Percentiles rank a stretch among this genome's conserved stretches.
Conservation (phyloP, 805 yeast species). For the Starmerella roubikii region DNA sequence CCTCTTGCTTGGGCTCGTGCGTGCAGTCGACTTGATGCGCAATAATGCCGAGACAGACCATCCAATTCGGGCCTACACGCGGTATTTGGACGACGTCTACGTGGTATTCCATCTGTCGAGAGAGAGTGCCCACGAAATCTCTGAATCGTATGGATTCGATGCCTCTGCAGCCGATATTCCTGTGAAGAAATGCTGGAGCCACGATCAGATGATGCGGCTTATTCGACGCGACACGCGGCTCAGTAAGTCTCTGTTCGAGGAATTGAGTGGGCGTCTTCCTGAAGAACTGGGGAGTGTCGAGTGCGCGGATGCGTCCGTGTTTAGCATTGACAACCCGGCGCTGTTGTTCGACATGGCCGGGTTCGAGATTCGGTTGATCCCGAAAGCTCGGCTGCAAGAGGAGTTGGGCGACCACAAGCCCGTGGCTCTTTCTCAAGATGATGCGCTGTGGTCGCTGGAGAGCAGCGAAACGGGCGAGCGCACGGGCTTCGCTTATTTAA, state of each 20-base stretch:
- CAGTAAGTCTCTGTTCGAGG: constrained; percentile 90
- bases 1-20: constrained; percentile 65
- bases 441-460: constrained; percentile 84
- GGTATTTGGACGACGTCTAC: constrained; percentile 73
- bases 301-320: constrained; percentile 84
- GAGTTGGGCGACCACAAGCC: constrained; percentile 12
- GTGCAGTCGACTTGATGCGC: constrained; percentile 84
- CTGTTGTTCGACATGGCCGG: constrained; percentile 85
- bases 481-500: constrained; percentile 75
- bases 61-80: constrained; percentile 68
- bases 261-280: constrained; percentile 68
- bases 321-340: constrained; percentile 82
- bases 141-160: constrained; percentile 40
- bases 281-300: constrained; percentile 51
- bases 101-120: constrained; percentile 62
- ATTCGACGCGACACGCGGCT: constrained; percentile 83
- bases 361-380: constrained; percentile 80
- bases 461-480: constrained; percentile 63
- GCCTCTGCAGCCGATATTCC: constrained; percentile 3
- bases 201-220: constrained; percentile 78
- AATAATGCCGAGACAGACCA: constrained; percentile 47
- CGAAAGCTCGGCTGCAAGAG: constrained; percentile 49
- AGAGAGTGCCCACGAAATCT: constrained; percentile 60
- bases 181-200: constrained; percentile 66
- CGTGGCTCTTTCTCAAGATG: constrained; percentile 29